Percentiles rank a stretch among this genome's conserved stretches.
Evolutionary conservation across 345 rosid species (phyloP).

Genomic region (Citrus cavaleriei): DNA sequence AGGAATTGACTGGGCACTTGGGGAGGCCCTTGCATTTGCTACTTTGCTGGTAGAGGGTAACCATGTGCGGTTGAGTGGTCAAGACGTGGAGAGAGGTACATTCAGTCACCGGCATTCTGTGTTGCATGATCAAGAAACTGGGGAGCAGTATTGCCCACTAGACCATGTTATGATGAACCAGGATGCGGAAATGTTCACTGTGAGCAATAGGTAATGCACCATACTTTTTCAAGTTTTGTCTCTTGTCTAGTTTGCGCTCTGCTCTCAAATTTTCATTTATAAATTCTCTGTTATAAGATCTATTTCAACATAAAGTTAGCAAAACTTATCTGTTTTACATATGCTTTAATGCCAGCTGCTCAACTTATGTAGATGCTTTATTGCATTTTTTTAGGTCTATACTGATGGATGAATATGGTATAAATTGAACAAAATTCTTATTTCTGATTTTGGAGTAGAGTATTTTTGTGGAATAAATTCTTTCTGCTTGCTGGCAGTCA

Average conservation of each 20-base stretch:
- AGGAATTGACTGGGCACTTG: conserved; percentile 89
- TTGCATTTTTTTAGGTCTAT: not conserved
- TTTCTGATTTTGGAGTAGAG: not conserved
- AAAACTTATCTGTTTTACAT: not conserved
- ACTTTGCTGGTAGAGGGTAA: conserved; percentile 81
- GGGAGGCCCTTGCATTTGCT: conserved; percentile 78
- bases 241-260: not conserved
- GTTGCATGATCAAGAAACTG: conserved; percentile 72
- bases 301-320: not conserved
- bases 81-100: conserved; percentile 91
- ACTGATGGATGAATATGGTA: not conserved
- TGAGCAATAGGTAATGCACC: conserved; percentile 62
- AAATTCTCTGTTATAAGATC: not conserved
- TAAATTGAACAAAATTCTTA: not conserved
- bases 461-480: not conserved
- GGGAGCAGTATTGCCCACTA: conserved; percentile 71
- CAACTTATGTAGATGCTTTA: not conserved
- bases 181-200: conserved; percentile 79
- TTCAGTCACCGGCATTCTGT: conserved; percentile 79
- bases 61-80: conserved; percentile 88
- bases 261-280: not conserved
- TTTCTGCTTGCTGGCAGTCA: not conserved
- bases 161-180: conserved; percentile 69
- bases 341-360: not conserved
- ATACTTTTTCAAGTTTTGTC: not conserved